Conservation (phyloP, 2,329 filamentous ascomycete genomes). For the Xylaria sp. region DNA sequence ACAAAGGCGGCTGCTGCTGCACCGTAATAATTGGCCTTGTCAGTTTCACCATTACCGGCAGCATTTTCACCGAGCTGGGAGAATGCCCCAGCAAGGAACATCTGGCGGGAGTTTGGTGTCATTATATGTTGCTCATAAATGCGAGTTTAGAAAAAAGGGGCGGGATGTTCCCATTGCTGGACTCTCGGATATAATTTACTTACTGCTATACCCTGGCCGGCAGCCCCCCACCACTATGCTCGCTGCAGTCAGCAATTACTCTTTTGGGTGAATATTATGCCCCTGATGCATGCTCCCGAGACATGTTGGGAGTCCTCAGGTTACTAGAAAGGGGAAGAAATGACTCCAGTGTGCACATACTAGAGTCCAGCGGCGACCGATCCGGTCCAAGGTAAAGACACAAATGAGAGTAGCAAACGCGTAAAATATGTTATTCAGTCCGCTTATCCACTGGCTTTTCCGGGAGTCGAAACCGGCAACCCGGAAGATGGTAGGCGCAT, state of each 20-base stretch:
- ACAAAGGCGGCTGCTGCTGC: conserved; percentile 76
- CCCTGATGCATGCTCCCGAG: too few species aligned
- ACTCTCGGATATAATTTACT: neutral
- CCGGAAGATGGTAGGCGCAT: conserved; percentile 67
- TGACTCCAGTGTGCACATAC: too few species aligned
- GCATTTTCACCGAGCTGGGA: conserved; percentile 63
- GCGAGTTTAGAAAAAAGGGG: neutral
- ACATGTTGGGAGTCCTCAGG: too few species aligned
- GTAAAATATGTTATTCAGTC: conserved; percentile 61
- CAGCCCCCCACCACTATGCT: conserved; percentile 76
- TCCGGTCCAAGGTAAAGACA: conserved; percentile 75
- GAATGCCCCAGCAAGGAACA: conserved; percentile 74
- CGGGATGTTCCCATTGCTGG: neutral
- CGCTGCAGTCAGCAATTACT: too few species aligned
- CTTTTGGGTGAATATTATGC: too few species aligned
- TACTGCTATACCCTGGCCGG: conserved; percentile 67
- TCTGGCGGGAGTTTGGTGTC: conserved; percentile 44
- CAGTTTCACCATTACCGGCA: conserved; percentile 56
- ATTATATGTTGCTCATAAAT: neutral
- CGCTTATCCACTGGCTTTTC: conserved; percentile 72
- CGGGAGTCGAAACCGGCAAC: conserved; percentile 71
- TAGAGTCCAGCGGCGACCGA: conserved; percentile 74
- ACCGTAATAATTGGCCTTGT: conserved; percentile 63
- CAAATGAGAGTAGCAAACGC: conserved; percentile 74
- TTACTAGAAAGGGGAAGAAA: too few species aligned